A percentile compares a stretch with the other conserved stretches of the same genome.
phyloP scores from a whole-genome alignment of 805 yeast species.

The Cyberlindnera amylophila region DNA sequence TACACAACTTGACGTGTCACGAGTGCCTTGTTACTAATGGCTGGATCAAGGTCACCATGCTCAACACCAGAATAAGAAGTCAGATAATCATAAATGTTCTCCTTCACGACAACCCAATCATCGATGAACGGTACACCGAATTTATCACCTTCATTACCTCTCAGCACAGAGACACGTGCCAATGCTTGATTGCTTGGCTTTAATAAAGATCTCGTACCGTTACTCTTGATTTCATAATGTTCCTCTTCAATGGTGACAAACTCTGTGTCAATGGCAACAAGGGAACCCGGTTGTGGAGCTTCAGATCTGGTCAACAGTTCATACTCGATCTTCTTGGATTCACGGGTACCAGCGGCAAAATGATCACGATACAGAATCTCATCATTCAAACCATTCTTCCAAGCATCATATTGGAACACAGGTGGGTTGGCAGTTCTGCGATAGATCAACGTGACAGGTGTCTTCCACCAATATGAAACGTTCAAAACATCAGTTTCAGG shows the following conservation, averaged over 20 bases:
- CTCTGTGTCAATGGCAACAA: slow-evolving; percentile 95
- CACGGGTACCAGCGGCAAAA: slow-evolving; percentile 65
- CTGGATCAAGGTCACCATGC: slow-evolving; percentile 82
- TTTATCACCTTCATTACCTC: slow-evolving; percentile 63
- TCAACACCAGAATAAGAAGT: slow-evolving; percentile 94
- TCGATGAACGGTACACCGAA: slow-evolving; percentile 84
- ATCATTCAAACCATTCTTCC: slow-evolving; percentile 53
- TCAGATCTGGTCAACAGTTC: slow-evolving; percentile 62
- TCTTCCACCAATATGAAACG: slow-evolving; percentile 74
- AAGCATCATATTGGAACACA: slow-evolving; percentile 42
- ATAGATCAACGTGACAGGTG: slow-evolving; percentile 69
- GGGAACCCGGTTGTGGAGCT: slow-evolving; percentile 69
- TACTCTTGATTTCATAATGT: slow-evolving; percentile 68
- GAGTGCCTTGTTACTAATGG: slow-evolving; percentile 57
- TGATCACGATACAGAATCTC: slow-evolving; percentile 69
- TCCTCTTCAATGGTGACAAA: slow-evolving; percentile 83
- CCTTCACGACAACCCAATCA: slow-evolving; percentile 78
- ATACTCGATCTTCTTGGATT: slow-evolving; percentile 57
- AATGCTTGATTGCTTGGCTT: slow-evolving; percentile 73
- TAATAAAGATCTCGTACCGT: slow-evolving; percentile 65
- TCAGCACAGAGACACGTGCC: slow-evolving; percentile 84
- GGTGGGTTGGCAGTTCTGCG: slow-evolving; percentile 43
- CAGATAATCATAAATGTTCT: slow-evolving; percentile 74
- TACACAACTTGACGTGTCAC: slow-evolving; percentile 83
- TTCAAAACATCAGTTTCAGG: slow-evolving; percentile 76